A percentile compares a stretch with the other conserved stretches of the same genome.
These are phyloP conservation scores for Teunomyces atbi DNA, from an alignment of 805 yeast species.

Conservation along the genomic window DNA sequence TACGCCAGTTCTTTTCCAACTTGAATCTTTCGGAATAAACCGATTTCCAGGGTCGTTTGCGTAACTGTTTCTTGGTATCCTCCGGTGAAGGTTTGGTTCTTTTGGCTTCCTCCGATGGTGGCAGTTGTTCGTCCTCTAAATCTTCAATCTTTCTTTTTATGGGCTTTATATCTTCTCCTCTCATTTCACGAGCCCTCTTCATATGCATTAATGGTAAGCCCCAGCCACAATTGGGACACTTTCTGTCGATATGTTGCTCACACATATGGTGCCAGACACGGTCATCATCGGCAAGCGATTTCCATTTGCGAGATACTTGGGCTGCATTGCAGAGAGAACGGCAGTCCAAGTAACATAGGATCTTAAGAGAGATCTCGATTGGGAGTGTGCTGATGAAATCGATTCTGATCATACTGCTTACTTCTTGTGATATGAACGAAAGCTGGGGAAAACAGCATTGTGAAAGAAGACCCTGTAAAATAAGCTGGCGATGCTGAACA, in stretches of 20 bases:
- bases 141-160: constrained; percentile 16
- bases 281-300: constrained; percentile 88
- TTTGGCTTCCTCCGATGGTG: constrained; percentile 7
- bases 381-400: constrained; percentile 89
- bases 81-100: constrained; percentile 6
- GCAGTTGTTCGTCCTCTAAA: constrained; percentile 8
- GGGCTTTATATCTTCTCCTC: constrained; percentile 16
- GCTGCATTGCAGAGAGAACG: constrained; percentile 92
- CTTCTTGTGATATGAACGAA: constrained; percentile 79
- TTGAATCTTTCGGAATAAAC: constrained; percentile 88
- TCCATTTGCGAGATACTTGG: constrained; percentile 87
- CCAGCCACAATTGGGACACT: constrained; percentile 99
- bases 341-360: constrained; percentile 87
- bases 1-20: constrained; percentile 94
- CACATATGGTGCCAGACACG: constrained; percentile 98
- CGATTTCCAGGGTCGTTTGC: constrained; percentile 86
- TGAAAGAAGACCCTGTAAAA: constrained; percentile 76
- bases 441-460: constrained; percentile 96
- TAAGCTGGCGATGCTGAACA: constrained; percentile 64
- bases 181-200: constrained; percentile 62
- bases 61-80: constrained; percentile 10
- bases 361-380: constrained; percentile 77
- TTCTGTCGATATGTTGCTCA: constrained; percentile 95
- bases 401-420: constrained; percentile 74
- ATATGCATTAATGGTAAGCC: constrained; percentile 93